phyloP scores from a whole-genome alignment of 2,329 filamentous ascomycete species.

The Clathrospora elynae region DNA sequence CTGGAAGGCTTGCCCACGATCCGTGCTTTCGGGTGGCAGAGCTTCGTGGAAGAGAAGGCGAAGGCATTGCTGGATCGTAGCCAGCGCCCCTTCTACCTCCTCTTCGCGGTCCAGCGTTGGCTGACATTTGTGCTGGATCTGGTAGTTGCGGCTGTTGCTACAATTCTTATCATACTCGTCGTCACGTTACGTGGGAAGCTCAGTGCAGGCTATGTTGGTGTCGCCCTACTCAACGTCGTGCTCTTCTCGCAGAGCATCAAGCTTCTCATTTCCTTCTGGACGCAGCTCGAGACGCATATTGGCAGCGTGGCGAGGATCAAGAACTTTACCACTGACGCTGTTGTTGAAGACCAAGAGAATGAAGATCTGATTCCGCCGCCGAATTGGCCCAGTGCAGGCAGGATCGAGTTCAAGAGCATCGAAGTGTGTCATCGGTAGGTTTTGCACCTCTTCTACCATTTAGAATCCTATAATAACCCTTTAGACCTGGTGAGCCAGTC shows the following conservation, averaged over 20 bases:
- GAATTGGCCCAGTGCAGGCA: slow-evolving; percentile 52
- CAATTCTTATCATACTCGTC: slow-evolving; percentile 45
- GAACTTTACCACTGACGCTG: slow-evolving; percentile 55
- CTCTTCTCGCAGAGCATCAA: slow-evolving; percentile 60
- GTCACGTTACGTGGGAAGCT: slow-evolving; percentile 47
- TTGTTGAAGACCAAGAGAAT: slow-evolving; percentile 59
- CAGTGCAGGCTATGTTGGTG: slow-evolving; percentile 57
- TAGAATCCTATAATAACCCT: neutral
- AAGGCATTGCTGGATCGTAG: slow-evolving; percentile 47
- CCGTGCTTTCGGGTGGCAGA: slow-evolving; percentile 58
- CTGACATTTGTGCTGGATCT: slow-evolving; percentile 50
- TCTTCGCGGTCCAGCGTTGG: slow-evolving; percentile 55
- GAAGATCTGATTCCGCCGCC: slow-evolving; percentile 50
- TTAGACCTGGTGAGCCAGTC: slow-evolving; percentile 42
- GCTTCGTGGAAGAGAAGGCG: slow-evolving; percentile 46
- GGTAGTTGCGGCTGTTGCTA: slow-evolving; percentile 48
- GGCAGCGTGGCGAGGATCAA: slow-evolving; percentile 62
- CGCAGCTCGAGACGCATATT: slow-evolving; percentile 62
- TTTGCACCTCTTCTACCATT: neutral
- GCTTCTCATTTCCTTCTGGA: slow-evolving; percentile 60
- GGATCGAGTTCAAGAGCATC: slow-evolving; percentile 52
- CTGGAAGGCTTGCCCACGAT: slow-evolving; percentile 57
- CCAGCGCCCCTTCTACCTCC: slow-evolving; percentile 54
- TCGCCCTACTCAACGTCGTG: slow-evolving; percentile 61
- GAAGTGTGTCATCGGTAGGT: slow-evolving; percentile 53